Conservation (phyloP, 345 rosid genomes). For the Salix purpurea region DNA sequence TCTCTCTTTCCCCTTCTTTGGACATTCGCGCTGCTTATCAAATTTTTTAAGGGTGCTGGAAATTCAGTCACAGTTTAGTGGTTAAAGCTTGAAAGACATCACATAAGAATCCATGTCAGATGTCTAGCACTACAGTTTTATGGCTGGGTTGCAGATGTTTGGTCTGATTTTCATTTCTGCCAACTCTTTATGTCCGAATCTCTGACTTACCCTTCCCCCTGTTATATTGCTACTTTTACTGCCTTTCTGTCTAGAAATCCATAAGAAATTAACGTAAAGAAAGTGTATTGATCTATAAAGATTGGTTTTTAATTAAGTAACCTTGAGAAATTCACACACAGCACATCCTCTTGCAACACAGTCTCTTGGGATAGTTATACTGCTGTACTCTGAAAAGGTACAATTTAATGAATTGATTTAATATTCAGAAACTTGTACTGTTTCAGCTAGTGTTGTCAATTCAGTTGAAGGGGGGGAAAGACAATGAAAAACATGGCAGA, state of each 20-base stretch:
- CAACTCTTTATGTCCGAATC: conserved; percentile 8
- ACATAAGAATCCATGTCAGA: conserved; percentile 23
- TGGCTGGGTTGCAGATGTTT: conserved; percentile 15
- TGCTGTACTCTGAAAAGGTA: neutral
- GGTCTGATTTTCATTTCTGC: conserved; percentile 14
- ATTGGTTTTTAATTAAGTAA: neutral
- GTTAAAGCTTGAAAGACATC: conserved; percentile 20
- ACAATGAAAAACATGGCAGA: conserved; percentile 16
- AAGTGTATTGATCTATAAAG: neutral
- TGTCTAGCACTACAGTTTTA: neutral
- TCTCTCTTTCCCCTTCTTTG: neutral
- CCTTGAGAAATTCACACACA: neutral
- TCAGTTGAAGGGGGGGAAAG: conserved; percentile 2
- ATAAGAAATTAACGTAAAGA: neutral
- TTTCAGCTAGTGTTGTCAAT: conserved; percentile 14
- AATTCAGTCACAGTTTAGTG: neutral
- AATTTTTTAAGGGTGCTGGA: neutral
- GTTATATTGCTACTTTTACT: conserved; percentile 22
- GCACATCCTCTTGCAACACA: neutral
- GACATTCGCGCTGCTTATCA: neutral
- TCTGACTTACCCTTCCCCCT: conserved; percentile 7
- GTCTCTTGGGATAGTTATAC: neutral
- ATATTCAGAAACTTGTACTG: neutral
- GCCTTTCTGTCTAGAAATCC: conserved; percentile 12
- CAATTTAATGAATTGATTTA: neutral